These are phyloP conservation scores for Logfia minima DNA, from an alignment of 129 eudicot genomes.

Conservation along the genomic window DNA sequence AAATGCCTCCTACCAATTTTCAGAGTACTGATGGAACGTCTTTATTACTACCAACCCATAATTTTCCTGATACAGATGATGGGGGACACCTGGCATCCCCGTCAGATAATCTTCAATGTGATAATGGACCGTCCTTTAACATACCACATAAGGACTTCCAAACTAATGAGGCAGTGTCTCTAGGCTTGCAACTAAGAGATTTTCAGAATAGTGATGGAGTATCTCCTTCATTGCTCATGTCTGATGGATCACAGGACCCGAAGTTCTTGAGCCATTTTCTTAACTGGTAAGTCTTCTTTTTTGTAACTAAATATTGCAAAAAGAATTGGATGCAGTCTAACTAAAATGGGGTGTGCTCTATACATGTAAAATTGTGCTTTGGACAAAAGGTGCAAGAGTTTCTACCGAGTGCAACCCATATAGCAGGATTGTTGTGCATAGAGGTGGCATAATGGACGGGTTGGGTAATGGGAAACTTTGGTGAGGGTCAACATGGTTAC, in stretches of 20 bases:
- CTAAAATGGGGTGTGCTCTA: not conserved
- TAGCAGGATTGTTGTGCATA: slow-evolving; percentile 7
- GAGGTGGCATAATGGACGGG: slow-evolving; percentile 3
- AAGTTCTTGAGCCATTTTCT: slow-evolving; percentile 46
- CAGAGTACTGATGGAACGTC: slow-evolving; percentile 42
- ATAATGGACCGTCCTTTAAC: slow-evolving; percentile 43
- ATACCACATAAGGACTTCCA: slow-evolving; percentile 48
- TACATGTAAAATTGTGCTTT: not conserved
- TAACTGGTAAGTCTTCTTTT: slow-evolving; percentile 27
- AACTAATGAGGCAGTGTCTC: slow-evolving; percentile 39
- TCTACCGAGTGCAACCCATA: not conserved
- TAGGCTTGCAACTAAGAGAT: slow-evolving; percentile 47
- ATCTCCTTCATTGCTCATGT: slow-evolving; percentile 69
- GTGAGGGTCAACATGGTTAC: not conserved
- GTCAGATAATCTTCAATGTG: slow-evolving; percentile 45
- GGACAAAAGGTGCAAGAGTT: not conserved
- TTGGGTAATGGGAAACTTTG: not conserved
- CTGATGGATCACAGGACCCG: slow-evolving; percentile 43
- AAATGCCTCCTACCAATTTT: slow-evolving; percentile 37
- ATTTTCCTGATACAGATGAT: slow-evolving; percentile 27
- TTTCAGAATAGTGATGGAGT: slow-evolving; percentile 65
- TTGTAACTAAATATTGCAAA: not conserved
- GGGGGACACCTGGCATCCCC: slow-evolving; percentile 39
- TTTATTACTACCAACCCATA: slow-evolving; percentile 34
- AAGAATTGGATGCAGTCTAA: not conserved